phyloP scores from a whole-genome alignment of 306 rosid species.

The Citrullus mucosospermus region DNA sequence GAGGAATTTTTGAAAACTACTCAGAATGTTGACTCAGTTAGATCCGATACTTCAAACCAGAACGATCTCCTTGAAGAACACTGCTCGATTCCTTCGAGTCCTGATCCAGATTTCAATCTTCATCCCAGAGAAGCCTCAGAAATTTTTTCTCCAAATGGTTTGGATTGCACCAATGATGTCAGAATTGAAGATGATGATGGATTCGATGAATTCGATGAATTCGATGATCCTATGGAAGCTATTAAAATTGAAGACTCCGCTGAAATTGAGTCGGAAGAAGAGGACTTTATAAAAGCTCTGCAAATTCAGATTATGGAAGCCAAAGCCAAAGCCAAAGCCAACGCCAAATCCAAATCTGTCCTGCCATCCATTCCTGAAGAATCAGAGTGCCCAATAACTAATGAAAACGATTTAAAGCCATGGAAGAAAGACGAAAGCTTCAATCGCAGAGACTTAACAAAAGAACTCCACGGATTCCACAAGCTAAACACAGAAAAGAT shows the following conservation, averaged over 20 bases:
- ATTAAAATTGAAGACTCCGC: constrained; percentile 35
- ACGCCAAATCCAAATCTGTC: constrained; percentile 17
- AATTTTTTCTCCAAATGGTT: not conserved
- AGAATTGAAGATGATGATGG: constrained; percentile 20
- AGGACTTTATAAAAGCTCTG: constrained; percentile 17
- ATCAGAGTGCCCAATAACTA: constrained; percentile 54
- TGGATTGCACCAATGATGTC: constrained; percentile 19
- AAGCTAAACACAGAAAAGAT: constrained; percentile 64
- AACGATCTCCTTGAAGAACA: constrained; percentile 22
- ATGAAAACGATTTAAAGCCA: constrained; percentile 69
- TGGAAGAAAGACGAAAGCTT: constrained; percentile 70
- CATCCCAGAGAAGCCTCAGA: constrained; percentile 9
- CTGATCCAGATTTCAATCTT: constrained; percentile 26
- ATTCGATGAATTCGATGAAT: constrained; percentile 22
- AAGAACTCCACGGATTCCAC: constrained; percentile 65
- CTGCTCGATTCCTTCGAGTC: constrained; percentile 24
- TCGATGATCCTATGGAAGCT: not conserved
- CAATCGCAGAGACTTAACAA: constrained; percentile 23
- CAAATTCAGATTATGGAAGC: constrained; percentile 73
- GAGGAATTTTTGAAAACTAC: constrained; percentile 26
- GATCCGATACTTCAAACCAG: not conserved
- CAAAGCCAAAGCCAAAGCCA: constrained; percentile 25
- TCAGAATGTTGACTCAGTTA: constrained; percentile 18
- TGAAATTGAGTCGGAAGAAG: constrained; percentile 51
- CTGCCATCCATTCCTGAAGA: constrained; percentile 82